phyloP scores from a whole-genome alignment of 208 protist genomes.

The Crithidia brevicula region DNA sequence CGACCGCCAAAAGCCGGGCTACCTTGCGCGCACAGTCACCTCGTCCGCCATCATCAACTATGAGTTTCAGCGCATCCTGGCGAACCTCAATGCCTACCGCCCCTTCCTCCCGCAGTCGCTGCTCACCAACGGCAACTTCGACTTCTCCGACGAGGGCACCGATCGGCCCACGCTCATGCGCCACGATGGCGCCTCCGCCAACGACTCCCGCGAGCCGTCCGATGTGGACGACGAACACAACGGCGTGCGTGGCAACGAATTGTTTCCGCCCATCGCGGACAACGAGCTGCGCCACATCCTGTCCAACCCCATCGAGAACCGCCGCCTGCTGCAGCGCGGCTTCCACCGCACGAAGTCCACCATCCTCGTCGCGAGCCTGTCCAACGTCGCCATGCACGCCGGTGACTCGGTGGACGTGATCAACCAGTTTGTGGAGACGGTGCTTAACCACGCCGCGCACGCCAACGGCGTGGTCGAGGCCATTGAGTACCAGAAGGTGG shows the following conservation, averaged over 20 bases:
- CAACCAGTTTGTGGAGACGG: conserved; percentile 48
- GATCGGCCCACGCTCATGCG: not conserved
- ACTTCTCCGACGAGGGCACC: conserved; percentile 18
- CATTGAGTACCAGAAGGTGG: conserved; percentile 46
- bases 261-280: conserved; percentile 13
- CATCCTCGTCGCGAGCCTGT: conserved; percentile 42
- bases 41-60: conserved; percentile 38
- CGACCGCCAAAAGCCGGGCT: conserved; percentile 20
- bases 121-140: conserved; percentile 34
- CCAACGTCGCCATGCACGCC: conserved; percentile 23
- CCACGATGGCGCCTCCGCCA: not conserved
- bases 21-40: conserved; percentile 17
- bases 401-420: conserved; percentile 32
- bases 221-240: not conserved
- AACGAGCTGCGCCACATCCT: conserved; percentile 15
- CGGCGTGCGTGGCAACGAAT: not conserved
- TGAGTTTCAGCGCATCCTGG: conserved; percentile 57
- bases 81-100: conserved; percentile 58
- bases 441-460: conserved; percentile 34
- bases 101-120: conserved; percentile 65
- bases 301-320: conserved; percentile 29
- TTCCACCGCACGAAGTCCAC: conserved; percentile 57
- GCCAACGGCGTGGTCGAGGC: conserved; percentile 57
- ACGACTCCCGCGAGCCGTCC: not conserved
- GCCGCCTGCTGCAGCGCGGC: conserved; percentile 26